Conservation (phyloP, 495 filamentous ascomycete species). For the Tuber borchii region DNA sequence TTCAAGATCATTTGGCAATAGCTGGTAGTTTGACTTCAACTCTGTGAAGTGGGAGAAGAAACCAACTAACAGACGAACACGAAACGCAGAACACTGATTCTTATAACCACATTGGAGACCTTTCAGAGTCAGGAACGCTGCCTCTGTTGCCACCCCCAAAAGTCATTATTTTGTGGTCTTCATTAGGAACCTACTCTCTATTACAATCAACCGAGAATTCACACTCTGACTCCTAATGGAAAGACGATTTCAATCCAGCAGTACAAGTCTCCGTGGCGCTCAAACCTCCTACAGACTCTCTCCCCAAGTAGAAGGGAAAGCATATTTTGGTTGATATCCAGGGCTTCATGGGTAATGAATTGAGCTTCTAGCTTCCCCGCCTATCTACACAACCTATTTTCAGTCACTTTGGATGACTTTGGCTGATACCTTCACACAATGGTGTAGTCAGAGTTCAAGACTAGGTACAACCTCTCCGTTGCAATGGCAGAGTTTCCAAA, state of each 20-base stretch:
- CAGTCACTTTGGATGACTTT: slow-evolving; percentile 53
- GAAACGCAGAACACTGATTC: too few species aligned
- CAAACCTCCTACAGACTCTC: not conserved
- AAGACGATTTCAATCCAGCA: not conserved
- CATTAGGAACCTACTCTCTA: too few species aligned
- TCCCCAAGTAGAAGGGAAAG: slow-evolving; percentile 43
- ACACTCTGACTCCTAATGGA: not conserved
- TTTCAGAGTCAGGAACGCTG: too few species aligned
- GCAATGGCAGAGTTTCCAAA: slow-evolving; percentile 72
- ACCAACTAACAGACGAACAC: not conserved
- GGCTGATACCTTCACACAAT: slow-evolving; percentile 80
- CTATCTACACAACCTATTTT: slow-evolving; percentile 73
- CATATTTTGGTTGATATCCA: slow-evolving; percentile 80
- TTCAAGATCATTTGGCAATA: not conserved
- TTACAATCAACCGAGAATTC: too few species aligned
- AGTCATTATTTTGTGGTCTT: too few species aligned
- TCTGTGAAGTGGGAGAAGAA: not conserved
- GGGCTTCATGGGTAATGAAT: slow-evolving; percentile 87
- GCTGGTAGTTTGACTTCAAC: not conserved
- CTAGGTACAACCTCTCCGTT: slow-evolving; percentile 63
- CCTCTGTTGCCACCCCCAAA: too few species aligned
- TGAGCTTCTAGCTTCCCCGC: slow-evolving; percentile 82
- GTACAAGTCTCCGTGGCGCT: not conserved
- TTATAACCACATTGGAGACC: too few species aligned
- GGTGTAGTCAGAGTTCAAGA: slow-evolving; percentile 86